Base-by-base conservation (phyloP, 2,329 filamentous ascomycete genomes). In the Didymella pinodella region DNA sequence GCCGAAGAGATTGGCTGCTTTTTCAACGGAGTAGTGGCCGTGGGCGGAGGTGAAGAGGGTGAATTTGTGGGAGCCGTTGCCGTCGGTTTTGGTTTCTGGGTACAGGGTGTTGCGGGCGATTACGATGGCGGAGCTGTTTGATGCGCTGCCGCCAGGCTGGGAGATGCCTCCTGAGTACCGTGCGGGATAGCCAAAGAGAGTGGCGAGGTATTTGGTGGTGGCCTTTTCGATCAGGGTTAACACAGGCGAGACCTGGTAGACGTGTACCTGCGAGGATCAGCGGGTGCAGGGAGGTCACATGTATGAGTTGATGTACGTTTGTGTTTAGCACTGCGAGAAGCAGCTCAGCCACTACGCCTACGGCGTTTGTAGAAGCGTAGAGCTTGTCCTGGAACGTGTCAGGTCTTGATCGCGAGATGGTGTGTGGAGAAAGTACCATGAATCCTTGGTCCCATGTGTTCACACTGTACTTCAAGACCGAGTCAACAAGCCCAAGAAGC, bases 401-500 rank as follows among this genome's bases (percentile, higher is more conserved):
- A 59, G 26, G n/a, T n/a, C 4, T 8, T 28, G 12, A 5, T 14
- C 0, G 6, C 16, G 11, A 8, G 10, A 3, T 16, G 18, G 7
- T 12, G 6, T 18, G 28, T 41, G 18, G n/a, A 4, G 7, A 2
- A 18, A 5, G 14, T 52, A 60, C 57, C 72, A 98, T 80, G 78
- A 98, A 99, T 11, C 94, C 94, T 78, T 97, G 93, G 72, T 96
- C 91, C 91, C 93, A 98, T n/a, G 94, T 97, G 79, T 99, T 99
- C 72, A 98, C 94, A 71, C 90, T 95, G 77, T 96, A 93, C 64
- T 86, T 84, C 41, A 98, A 82, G 20, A 97, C 83, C 60, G 88
- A 85, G 65, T 87, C 81, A 45, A 96, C 84, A 3, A 86, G 56
- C 2, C 71, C 54, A 16, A 83, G 40, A 12, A 83, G 62, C 8